Percentiles rank a stretch among this genome's conserved stretches.
phyloP scores from a whole-genome alignment of 1,284 basidiomycete genomes.

The Puccinia novopanici region DNA sequence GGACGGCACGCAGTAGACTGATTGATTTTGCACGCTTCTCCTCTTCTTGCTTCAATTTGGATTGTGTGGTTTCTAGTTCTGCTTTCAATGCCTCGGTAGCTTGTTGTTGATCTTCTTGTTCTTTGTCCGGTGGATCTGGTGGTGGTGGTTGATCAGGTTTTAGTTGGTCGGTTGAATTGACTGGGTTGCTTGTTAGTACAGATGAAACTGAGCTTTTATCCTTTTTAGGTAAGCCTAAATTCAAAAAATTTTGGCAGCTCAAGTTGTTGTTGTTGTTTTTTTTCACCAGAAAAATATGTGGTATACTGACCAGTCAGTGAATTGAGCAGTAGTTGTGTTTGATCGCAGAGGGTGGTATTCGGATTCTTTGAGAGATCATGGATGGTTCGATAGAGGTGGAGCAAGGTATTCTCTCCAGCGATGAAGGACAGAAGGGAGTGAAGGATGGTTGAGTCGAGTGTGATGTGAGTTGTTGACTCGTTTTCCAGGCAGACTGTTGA shows the following conservation, averaged over 20 bases:
- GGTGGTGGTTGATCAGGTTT: conserved; percentile 26
- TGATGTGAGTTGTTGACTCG: background rate
- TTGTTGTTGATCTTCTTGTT: background rate
- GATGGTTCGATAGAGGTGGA: conserved; percentile 4
- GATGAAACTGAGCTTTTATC: too few relatives aligned
- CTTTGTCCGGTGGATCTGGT: conserved; percentile 15
- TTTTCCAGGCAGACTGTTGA: background rate
- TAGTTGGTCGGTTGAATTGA: conserved; percentile 2
- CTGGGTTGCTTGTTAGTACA: conserved; percentile 25
- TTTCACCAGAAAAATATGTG: too few relatives aligned
- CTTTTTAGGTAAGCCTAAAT: too few relatives aligned
- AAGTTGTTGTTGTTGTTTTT: too few relatives aligned
- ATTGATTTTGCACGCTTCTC: conserved; percentile 51
- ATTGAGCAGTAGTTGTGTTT: background rate
- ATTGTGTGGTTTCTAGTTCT: conserved; percentile 20
- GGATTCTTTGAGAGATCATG: conserved; percentile 19
- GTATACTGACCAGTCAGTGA: conserved; percentile 17
- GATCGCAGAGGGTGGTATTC: background rate
- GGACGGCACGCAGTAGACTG: conserved; percentile 43
- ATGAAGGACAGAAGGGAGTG: conserved; percentile 19
- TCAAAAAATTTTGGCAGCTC: too few relatives aligned
- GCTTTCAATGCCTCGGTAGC: conserved; percentile 8
- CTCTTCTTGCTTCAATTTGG: conserved; percentile 46
- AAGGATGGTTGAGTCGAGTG: background rate
- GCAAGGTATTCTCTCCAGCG: conserved; percentile 28